Base-by-base conservation (phyloP, 805 yeast genomes). In the Kuraishia capsulata region DNA sequence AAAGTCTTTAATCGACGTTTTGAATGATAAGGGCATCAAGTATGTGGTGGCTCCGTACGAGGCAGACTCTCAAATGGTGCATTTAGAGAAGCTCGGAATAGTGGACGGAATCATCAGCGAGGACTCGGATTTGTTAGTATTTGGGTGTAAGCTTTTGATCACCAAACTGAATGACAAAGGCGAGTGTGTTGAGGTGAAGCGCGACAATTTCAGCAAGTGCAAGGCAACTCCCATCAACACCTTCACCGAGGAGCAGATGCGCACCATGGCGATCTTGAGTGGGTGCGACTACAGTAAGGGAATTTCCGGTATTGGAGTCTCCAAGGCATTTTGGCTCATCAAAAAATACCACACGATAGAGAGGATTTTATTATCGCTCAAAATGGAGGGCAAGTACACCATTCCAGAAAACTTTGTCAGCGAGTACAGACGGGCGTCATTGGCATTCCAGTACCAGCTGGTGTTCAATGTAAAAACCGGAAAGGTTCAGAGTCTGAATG, bases 211-310 rank as follows among this genome's bases (percentile, higher is more conserved):
- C 45, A 44, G 46, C 17, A 54, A 62, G 39, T 62, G 81, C 44
- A 42, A 54, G 5, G 42, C 53, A 24, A 47, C 38, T 25, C n/a
- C n/a, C n/a, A 57, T 88, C 30, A 65, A 70, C 0, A 50, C 63
- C 4, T 67, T 80, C 47, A 55, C 69, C 17, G 71, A 62, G 20
- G 73, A 70, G 8, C 85, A 86, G 48, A 56, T 86, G 38, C 67
- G 92, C 35, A 65, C 78, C 31, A 73, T 86, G 59, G 97, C 96
- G 2, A 81, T 89, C 47, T 54, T 92, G 4, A 76, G 95, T n/a
- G 99, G 99, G 0, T 92, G 99, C 61, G 99, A 92, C 57, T 92
- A 92, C 52, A 85, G 96, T 0, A 76, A 76, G 39, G 98, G 99
- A 0, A 65, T 92, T 5, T 73, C 81, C 0, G 81, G 82, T 2